Evolutionary conservation across 495 filamentous ascomycete genomes (phyloP), one percentile per base, ranked within the genome.

Genomic region (Durotheca rogersii): DNA sequence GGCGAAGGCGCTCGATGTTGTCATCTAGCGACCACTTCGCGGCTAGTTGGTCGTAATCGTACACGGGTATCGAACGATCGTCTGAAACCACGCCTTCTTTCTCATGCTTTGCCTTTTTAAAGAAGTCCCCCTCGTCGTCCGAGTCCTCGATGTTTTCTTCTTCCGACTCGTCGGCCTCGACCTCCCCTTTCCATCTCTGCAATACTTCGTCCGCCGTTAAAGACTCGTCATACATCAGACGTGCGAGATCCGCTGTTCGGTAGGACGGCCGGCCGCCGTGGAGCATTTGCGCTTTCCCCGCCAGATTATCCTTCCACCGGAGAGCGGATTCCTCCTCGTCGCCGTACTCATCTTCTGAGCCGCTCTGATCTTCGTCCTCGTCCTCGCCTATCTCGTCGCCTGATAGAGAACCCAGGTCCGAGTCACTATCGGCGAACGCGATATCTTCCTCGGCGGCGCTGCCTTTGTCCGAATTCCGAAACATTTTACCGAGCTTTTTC

Each of bases 361-460:
- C 77, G 9, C 77, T 76, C 0, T 79, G 69, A 1, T 76, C 78
- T 18, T 80, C 80, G 1, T 53, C 60, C 2, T 71, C 70, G 0
- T 61, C 65, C 1, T 71, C 78, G 11, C 80, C 74, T 15, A 72
- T 82, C 52, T 85, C 82, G 18, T 90, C 82, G 3, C 74, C 84
- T n/a, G 87, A 94, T 27, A 95, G 70, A 10, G 93, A 96, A 9
- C 93, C 93, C 2, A 97, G 73, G 65, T 97, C 94, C 5, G 92
- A 96, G 62, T 98, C 93, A 60, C 87, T 93, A 60, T 97, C 91
- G 1, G 92, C 91, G 67, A 96, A 98, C n/a, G 81, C 86, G 53
- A 96, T 50, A 31, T 81, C 85, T 25, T 84, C 82, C 12, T 75
- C 70, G 6, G 62, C 70, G 6, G 62, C 72, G 6, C 37, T 57